Conservation (phyloP, 768 basidiomycete species). For the Rhizopogon salebrosus region DNA sequence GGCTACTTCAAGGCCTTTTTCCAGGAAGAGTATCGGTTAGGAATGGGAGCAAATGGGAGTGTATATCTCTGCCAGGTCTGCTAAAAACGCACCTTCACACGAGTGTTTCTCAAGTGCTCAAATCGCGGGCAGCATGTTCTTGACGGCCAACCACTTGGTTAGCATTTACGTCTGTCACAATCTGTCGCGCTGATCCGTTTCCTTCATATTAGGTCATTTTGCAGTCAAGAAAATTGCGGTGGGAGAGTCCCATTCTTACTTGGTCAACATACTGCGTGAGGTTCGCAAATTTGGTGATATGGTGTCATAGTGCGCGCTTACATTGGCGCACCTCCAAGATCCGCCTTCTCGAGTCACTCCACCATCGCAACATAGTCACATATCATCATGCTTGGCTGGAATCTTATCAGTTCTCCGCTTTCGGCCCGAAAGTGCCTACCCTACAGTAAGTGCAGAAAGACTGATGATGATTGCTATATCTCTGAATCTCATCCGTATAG, state of each 20-base stretch:
- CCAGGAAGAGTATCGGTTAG: conserved; percentile 80
- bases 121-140: conserved; percentile 59
- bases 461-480: neutral
- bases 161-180: conserved; percentile 1
- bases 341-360: conserved; percentile 76
- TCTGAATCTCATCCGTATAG: conserved; percentile 30
- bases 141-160: conserved; percentile 81
- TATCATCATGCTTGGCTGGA: conserved; percentile 98
- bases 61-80: conserved; percentile 85
- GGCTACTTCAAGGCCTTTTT: conserved; percentile 95
- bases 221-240: conserved; percentile 97
- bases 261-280: conserved; percentile 78
- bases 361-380: conserved; percentile 90
- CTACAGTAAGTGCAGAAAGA: conserved; percentile 55
- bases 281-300: conserved; percentile 25
- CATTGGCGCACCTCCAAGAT: conserved; percentile 39
- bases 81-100: neutral
- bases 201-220: conserved; percentile 55
- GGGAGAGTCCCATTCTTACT: conserved; percentile 82
- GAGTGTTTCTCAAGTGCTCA: conserved; percentile 1
- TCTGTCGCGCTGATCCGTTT: neutral
- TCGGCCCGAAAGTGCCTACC: conserved; percentile 84
- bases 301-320: neutral
- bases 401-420: conserved; percentile 75
- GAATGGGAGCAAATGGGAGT: conserved; percentile 93